Conservation (phyloP, 2,329 filamentous ascomycete genomes). For the Triangularia verruculosa region DNA sequence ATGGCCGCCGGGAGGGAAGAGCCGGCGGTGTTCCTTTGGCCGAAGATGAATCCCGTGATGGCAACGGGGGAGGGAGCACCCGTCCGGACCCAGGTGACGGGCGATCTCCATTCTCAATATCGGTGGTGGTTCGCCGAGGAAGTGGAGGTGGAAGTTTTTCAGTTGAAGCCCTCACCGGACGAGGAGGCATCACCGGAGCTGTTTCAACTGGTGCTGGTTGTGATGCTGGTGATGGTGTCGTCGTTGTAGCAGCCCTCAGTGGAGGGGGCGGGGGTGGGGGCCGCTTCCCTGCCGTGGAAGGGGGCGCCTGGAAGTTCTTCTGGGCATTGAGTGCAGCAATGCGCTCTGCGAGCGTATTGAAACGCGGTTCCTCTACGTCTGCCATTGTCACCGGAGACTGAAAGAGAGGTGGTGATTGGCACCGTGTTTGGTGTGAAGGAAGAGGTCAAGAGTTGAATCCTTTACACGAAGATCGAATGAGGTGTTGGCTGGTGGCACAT, state of each 20-base stretch:
- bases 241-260: constrained; percentile 39
- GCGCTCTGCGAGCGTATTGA: constrained; percentile 58
- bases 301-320: constrained; percentile 52
- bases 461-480: background rate
- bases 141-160: constrained; percentile 36
- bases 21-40: constrained; percentile 42
- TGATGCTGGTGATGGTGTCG: constrained; percentile 26
- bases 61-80: constrained; percentile 37
- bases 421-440: background rate
- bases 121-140: constrained; percentile 38
- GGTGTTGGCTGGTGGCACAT: constrained; percentile 1
- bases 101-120: constrained; percentile 24
- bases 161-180: constrained; percentile 32
- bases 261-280: constrained; percentile 48
- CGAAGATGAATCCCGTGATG: constrained; percentile 35
- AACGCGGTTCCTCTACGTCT: constrained; percentile 60
- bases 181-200: constrained; percentile 40
- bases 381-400: constrained; percentile 43
- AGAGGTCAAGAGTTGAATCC: background rate
- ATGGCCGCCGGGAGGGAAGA: constrained; percentile 50
- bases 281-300: constrained; percentile 34
- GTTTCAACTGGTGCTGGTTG: constrained; percentile 22
- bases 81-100: constrained; percentile 28
- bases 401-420: background rate
- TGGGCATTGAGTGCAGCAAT: constrained; percentile 63